Evolutionary conservation across 2,329 filamentous ascomycete genomes (phyloP), one percentile per base, ranked within the genome.

Genomic region (Cladosporium sp.): DNA sequence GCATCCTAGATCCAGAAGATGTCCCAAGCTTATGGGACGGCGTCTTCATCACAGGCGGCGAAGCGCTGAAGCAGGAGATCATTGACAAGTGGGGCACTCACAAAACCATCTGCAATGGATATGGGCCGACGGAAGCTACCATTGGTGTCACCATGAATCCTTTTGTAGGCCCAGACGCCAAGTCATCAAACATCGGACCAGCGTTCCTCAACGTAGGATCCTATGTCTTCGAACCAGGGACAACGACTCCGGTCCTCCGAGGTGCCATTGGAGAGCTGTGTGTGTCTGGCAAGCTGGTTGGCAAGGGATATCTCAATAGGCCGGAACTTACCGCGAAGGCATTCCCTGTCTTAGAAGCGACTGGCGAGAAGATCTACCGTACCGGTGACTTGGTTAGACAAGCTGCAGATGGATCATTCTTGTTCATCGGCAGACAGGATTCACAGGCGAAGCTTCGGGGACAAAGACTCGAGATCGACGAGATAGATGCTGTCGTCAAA

Each of bases 401-500:
- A 15, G 74, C 96, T 7, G 80, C 91, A 54, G 88, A 97, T 69
- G 86, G 84, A 1, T 90, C 87, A 42, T 92, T 96, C 63, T 88
- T 93, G 57, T 97, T 97, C 68, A 78, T 95, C 2, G 92, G 93
- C 2, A 84, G 93, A 13, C 88, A 88, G 5, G 93, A 97, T 68
- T 91, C 96, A 56, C 92, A 97, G 72, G 87, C 96, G 61, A 97
- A 97, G 70, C 80, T 97, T 3, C 85, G 93, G 10, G 92, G 92
- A 0, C 92, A 97, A 70, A 81, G 92, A 13, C 80, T 97, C 0
- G 93, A 97, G 67, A 88, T 96, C 60, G 89, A 88, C 1, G 92
- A 97, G 74, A 96, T 97, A 71, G 94, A 96, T 64, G 86, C 92
- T 49, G 83, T 88, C 8, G 90, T 96, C 65, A 85, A 84, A 47